Base-by-base conservation (phyloP, 495 filamentous ascomycete species). In the Aspergillus diversus region DNA sequence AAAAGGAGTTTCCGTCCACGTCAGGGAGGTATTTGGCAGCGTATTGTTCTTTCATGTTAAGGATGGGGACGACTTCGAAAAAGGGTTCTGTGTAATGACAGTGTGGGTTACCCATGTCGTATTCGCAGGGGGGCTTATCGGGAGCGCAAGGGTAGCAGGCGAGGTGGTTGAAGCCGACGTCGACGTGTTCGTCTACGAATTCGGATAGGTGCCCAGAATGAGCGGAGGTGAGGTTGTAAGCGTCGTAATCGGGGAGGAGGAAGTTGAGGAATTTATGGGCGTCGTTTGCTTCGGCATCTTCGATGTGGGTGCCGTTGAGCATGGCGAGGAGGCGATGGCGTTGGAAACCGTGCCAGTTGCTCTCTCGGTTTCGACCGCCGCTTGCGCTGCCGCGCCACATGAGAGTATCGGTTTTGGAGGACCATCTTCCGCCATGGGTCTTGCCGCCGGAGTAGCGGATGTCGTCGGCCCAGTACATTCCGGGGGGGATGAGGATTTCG, bases 401-500 rank as follows among this genome's bases (percentile, higher is more conserved):
- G 78, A 85, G 66, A 5, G 71, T 76, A 48, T 81, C 67, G 4
- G 69, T 60, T 69, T 90, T 92, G 27, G 77, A 34, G 0, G 63
- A 62, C 89, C 89, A 90, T 11, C 69, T 37, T 0, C 53, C 60
- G 5, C 75, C 71, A 12, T 84, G 83, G 27, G 79, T 74, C 7
- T 75, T 61, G 16, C 80, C 78, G 37, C 84, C 86, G 7, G 78
- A 81, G 73, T 88, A 91, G 12, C 83, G 79, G 46, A 81, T 76
- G 43, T 90, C 84, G 32, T 88, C 79, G 33, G 78, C 84, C 80
- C 87, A 87, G 71, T 90, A 89, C 82, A 87, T 86, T 32, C 88
- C 81, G 0, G 86, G 81, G 1, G 89, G 89, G 47, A 92, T 80
- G 27, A 91, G 81, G 57, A 91, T 90, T 58, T 91, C 89, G 72